Base-by-base conservation (phyloP, 176 grass and related monocot species). In the Guadua angustifolia region DNA sequence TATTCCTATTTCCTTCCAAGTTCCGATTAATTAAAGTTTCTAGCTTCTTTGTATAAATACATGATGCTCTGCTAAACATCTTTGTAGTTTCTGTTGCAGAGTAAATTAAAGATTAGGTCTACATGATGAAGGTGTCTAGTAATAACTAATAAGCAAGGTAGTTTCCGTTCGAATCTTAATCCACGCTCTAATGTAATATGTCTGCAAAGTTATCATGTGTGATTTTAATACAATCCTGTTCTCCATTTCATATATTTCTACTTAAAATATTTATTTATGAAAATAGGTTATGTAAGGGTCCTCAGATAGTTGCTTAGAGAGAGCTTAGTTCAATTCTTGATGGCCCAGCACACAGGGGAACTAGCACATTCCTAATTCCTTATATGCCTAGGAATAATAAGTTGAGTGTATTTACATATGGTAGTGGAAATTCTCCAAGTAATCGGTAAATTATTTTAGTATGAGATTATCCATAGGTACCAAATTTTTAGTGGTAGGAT, bases 11-110 rank as follows among this genome's bases (percentile, higher is more conserved):
- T 56, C 66, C 56, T 88, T 71, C 24, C 56, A 55, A 71, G 72
- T 53, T 73, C 40, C n/a, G 32, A 66, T 78, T 26, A 56, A 78
- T 79, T n/a, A 66, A 61, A 45, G 12, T 22, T 25, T 18, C 8
- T 45, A 78, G 39, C 18, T 63, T 56, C 24, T 35, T 83, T 11
- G 24, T 72, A 58, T 65, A 33, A 78, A 83, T 46, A 35, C 60
- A 59, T 4, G 47, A 46, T 56, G 36, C 33, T 17, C 36, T 72
- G 35, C 6, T 71, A 83, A 42, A 16, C 18, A 43, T 81, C 25
- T 66, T 66, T 22, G 47, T 78, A 78, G 44, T 72, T 83, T 72
- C 35, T 53, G n/a, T 39, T n/a, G n/a, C n/a, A n/a, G n/a, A n/a
- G n/a, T n/a, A n/a, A n/a, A n/a, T n/a, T n/a, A n/a, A n/a, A n/a